Conservation (phyloP, 1,139 yeast species). For the Martiniozyma asiatica region DNA sequence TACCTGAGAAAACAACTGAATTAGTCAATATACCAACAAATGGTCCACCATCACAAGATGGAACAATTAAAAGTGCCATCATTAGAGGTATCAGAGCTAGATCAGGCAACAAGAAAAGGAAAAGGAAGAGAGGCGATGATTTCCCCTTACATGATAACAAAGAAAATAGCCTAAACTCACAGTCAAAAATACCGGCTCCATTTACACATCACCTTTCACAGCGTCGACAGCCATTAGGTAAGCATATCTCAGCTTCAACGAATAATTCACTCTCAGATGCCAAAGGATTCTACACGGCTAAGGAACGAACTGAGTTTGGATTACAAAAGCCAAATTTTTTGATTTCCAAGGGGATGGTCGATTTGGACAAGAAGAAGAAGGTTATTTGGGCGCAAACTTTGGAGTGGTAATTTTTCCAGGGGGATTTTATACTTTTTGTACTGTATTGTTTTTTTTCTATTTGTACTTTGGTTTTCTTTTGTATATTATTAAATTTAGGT, state of each 20-base stretch:
- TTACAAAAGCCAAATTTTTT: constrained; percentile 2
- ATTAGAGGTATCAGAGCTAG: constrained; percentile 31
- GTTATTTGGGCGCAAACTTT: constrained; percentile 43
- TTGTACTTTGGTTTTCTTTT: too few relatives aligned
- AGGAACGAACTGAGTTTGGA: constrained; percentile 15
- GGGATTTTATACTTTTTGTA: too few relatives aligned
- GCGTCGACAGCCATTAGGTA: constrained; percentile 1
- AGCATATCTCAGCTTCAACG: too few relatives aligned
- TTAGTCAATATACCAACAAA: constrained; percentile 58
- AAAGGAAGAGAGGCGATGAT: neutral
- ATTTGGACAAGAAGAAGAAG: constrained; percentile 15
- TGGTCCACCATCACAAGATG: constrained; percentile 18
- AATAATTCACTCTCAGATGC: neutral
- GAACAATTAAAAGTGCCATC: constrained; percentile 39
- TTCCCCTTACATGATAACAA: too few relatives aligned
- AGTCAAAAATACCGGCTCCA: neutral
- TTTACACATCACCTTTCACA: constrained; percentile 3
- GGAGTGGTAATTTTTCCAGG: constrained; percentile 33
- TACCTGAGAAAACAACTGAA: constrained; percentile 48
- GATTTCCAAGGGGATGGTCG: constrained; percentile 6
- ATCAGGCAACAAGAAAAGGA: constrained; percentile 5
- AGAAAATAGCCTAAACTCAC: neutral
- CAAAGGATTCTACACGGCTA: constrained; percentile 18
- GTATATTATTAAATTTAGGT: too few relatives aligned
- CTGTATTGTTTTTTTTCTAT: too few relatives aligned